phyloP scores from a whole-genome alignment of 1,284 basidiomycete species.

The Caloboletus firmus region DNA sequence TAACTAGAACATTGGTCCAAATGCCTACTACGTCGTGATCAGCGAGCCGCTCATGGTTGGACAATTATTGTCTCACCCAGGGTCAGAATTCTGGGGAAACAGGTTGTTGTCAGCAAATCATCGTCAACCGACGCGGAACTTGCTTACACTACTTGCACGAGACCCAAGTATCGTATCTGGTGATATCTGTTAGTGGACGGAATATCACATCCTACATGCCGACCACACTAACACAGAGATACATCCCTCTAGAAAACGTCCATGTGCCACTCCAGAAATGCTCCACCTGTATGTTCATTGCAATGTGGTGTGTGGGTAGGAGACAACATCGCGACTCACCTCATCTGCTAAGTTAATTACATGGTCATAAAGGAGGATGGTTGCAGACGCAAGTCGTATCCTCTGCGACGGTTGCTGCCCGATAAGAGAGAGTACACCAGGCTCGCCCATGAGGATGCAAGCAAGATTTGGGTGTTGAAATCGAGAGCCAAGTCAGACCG shows the following conservation, averaged over 20 bases:
- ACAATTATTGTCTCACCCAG: slow-evolving; percentile 7
- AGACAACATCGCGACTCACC: slow-evolving; percentile 3
- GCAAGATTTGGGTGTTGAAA: neutral
- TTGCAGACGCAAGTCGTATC: slow-evolving; percentile 3
- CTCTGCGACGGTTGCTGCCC: neutral
- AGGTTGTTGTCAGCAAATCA: neutral
- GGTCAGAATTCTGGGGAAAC: neutral
- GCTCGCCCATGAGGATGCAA: neutral
- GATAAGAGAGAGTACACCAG: neutral
- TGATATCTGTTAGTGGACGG: neutral
- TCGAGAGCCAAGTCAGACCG: neutral
- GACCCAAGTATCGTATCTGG: slow-evolving; percentile 22
- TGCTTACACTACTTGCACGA: slow-evolving; percentile 15
- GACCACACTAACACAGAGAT: slow-evolving; percentile 10
- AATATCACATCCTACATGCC: neutral
- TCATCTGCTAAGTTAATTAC: slow-evolving; percentile 13
- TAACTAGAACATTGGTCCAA: neutral
- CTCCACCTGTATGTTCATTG: slow-evolving; percentile 3
- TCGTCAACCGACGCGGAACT: neutral
- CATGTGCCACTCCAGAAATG: slow-evolving; percentile 16
- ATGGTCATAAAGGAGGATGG: slow-evolving; percentile 25
- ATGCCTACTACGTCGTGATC: neutral
- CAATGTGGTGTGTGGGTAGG: neutral
- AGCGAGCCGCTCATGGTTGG: neutral
- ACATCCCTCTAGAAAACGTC: slow-evolving; percentile 14